These are phyloP conservation scores for Scleroderma bovista DNA, from an alignment of 768 basidiomycete genomes.

Conservation along the genomic window DNA sequence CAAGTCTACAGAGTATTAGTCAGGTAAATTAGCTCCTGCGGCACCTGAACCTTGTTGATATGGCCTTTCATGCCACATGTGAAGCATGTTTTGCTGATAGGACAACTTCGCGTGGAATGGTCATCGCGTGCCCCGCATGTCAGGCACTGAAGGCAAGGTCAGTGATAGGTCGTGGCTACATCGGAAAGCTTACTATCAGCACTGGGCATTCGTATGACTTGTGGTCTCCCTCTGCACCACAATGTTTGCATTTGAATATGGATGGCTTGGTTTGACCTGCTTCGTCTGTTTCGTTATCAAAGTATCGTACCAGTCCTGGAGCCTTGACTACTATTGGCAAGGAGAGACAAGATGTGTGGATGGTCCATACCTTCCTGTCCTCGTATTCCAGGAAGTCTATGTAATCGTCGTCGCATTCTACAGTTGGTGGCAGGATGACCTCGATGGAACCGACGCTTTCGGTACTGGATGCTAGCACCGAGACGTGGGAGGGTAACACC, in stretches of 20 bases:
- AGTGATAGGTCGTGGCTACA: constrained; percentile 1
- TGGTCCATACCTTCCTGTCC: constrained; percentile 45
- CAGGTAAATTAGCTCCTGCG: neutral
- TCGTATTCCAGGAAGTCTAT: constrained; percentile 80
- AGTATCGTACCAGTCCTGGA: constrained; percentile 54
- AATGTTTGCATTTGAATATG: constrained; percentile 66
- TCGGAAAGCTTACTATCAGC: constrained; percentile 50
- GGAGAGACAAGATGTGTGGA: neutral
- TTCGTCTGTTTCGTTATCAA: constrained; percentile 43
- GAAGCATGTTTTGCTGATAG: constrained; percentile 76
- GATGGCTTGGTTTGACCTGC: constrained; percentile 34
- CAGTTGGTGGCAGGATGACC: constrained; percentile 38
- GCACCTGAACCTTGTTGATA: constrained; percentile 48
- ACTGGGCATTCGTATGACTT: constrained; percentile 64
- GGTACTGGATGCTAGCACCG: constrained; percentile 37
- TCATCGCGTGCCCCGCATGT: constrained; percentile 80
- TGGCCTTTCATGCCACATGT: constrained; percentile 83
- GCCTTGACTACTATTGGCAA: constrained; percentile 31
- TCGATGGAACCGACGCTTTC: constrained; percentile 35
- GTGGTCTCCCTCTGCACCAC: constrained; percentile 70
- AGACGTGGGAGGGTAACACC: constrained; percentile 68
- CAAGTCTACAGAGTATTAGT: constrained; percentile 45
- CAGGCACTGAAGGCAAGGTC: constrained; percentile 47
- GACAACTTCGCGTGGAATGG: constrained; percentile 71
- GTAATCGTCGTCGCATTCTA: constrained; percentile 51